Base-by-base conservation (phyloP, 345 rosid genomes). In the Hypericum perforatum region DNA sequence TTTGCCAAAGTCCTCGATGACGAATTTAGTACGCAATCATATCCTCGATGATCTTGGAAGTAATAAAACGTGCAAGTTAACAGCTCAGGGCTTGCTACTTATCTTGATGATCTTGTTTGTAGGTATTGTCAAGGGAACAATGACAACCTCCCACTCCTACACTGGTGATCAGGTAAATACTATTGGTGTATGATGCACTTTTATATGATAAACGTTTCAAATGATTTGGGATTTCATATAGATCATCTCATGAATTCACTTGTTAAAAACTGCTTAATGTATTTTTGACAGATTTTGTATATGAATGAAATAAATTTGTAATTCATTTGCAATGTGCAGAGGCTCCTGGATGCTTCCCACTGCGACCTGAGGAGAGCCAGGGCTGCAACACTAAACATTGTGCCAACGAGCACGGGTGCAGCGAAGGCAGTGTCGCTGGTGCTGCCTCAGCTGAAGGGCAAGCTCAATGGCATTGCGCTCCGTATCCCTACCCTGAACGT, bases 131-230 rank as follows among this genome's bases (percentile, higher is more conserved):
- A 92, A 88, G 85, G 98, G 98, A 54, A 83, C 98, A 48, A 92
- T 92, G 96, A 92, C 96, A 56, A 92, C 98, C 9, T 88, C 98
- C 12, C 98, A 92, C 66, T 92, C 98, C 59, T 92, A 88, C 81
- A 92, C 96, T 0, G 95, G 98, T 37, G 98, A 92, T 76, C 98
- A 91, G 87, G 96, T 91, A 22, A 22, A 22, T 22, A 22, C 32
- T 22, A 22, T 22, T 4, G 2, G 32, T 22, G 32, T 22, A 22
- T 22, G 32, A 22, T 22, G 32, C 32, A 4, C 32, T 22, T 22
- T 22, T 4, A 4, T 22, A 22, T 22, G 32, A 22, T 22, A 22
- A 22, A 22, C n/a, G n/a, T n/a, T n/a, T n/a, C n/a, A n/a, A n/a
- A n/a, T n/a, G n/a, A n/a, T n/a, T n/a, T n/a, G n/a, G n/a, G n/a